A percentile compares a stretch with the other conserved stretches of the same genome.
These are phyloP conservation scores for Jamesozyma piceae DNA, from an alignment of 805 yeast genomes.

Conservation along the genomic window DNA sequence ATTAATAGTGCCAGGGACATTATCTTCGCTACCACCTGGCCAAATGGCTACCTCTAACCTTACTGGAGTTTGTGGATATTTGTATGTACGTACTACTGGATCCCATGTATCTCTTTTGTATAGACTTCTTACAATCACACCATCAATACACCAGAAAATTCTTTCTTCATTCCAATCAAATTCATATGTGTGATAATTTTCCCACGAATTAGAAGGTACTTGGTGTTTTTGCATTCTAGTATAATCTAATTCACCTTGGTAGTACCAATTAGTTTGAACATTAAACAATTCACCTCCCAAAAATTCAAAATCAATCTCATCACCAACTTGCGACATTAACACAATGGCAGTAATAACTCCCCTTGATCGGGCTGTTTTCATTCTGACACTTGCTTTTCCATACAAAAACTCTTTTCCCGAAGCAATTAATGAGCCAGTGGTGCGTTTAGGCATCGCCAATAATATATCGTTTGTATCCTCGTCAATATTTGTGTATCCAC, in stretches of 20 bases:
- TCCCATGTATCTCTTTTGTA: slow-evolving; percentile 55
- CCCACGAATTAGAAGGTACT: slow-evolving; percentile 42
- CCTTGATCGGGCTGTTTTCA: slow-evolving; percentile 61
- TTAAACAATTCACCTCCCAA: slow-evolving; percentile 60
- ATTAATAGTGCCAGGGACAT: slow-evolving; percentile 54
- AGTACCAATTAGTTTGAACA: slow-evolving; percentile 75
- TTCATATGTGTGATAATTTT: slow-evolving; percentile 62
- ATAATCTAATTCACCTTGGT: slow-evolving; percentile 63
- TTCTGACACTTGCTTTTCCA: slow-evolving; percentile 58
- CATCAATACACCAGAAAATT: slow-evolving; percentile 67
- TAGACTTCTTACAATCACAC: slow-evolving; percentile 52
- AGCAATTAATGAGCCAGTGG: slow-evolving; percentile 71
- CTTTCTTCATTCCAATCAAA: slow-evolving; percentile 75
- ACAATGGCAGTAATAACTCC: slow-evolving; percentile 87
- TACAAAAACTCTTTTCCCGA: slow-evolving; percentile 75
- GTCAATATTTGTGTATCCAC: slow-evolving; percentile 44
- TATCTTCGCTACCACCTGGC: slow-evolving; percentile 59
- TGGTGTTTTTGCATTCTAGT: slow-evolving; percentile 36
- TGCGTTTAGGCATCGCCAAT: slow-evolving; percentile 69
- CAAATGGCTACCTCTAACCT: slow-evolving; percentile 66
- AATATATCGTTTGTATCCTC: slow-evolving; percentile 38
- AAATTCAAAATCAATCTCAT: slow-evolving; percentile 85
- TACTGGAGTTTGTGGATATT: slow-evolving; percentile 68
- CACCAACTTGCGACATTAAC: slow-evolving; percentile 74
- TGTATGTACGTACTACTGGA: slow-evolving; percentile 41